Percentiles rank a stretch among this genome's conserved stretches.
phyloP scores from a whole-genome alignment of 768 basidiomycete genomes.

The Trametes gibbosa region DNA sequence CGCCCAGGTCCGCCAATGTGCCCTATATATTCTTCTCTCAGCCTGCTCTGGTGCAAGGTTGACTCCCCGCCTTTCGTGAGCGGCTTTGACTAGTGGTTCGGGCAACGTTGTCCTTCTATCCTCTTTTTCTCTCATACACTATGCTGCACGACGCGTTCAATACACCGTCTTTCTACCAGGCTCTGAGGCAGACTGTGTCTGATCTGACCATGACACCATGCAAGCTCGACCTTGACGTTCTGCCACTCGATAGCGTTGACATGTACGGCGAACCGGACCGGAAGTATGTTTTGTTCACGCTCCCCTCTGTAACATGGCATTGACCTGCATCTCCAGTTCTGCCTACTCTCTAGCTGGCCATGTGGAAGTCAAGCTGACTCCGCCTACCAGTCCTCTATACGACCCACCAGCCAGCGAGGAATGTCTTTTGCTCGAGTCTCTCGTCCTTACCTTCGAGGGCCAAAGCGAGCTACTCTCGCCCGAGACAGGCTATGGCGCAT shows the following conservation, averaged over 20 bases:
- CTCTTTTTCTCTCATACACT: slow-evolving; percentile 47
- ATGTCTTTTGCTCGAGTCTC: slow-evolving; percentile 61
- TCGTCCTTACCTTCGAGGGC: slow-evolving; percentile 80
- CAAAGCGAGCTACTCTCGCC: slow-evolving; percentile 73
- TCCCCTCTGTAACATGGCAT: neutral
- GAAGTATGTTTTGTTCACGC: slow-evolving; percentile 43
- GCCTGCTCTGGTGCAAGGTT: neutral
- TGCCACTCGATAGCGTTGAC: slow-evolving; percentile 53
- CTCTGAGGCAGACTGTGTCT: slow-evolving; percentile 31
- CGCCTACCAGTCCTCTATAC: slow-evolving; percentile 52
- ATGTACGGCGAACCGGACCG: slow-evolving; percentile 70
- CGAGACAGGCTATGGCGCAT: slow-evolving; percentile 60
- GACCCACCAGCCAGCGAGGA: slow-evolving; percentile 44
- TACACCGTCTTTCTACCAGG: slow-evolving; percentile 11
- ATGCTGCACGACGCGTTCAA: slow-evolving; percentile 1
- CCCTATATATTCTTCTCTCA: slow-evolving; percentile 12
- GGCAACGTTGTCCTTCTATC: no score
- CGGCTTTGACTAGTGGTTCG: slow-evolving; percentile 8
- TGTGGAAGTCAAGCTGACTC: slow-evolving; percentile 60
- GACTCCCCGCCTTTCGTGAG: slow-evolving; percentile 7
- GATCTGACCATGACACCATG: slow-evolving; percentile 51
- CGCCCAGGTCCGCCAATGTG: slow-evolving; percentile 5
- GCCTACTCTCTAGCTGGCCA: slow-evolving; percentile 88
- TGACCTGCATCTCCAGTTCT: slow-evolving; percentile 46
- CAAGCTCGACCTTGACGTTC: slow-evolving; percentile 17